phyloP scores from a whole-genome alignment of 2,329 filamentous ascomycete species.

The Exophiala viscosa region DNA sequence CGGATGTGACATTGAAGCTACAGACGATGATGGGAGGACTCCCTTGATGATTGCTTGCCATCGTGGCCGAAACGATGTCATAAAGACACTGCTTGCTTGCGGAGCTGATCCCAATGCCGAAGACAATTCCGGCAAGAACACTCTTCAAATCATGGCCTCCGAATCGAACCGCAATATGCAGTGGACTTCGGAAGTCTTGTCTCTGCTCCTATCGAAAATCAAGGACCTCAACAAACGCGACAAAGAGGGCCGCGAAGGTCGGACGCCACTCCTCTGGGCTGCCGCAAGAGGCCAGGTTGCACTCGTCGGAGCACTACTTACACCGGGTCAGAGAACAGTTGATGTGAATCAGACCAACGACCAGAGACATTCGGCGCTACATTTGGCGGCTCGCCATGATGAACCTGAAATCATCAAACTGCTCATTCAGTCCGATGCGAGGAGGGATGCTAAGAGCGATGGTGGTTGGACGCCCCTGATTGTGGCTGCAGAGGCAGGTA shows the following conservation, averaged over 20 bases:
- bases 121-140: conserved; percentile 18
- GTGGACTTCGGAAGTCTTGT: conserved; percentile 46
- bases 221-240: conserved; percentile 44
- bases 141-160: conserved; percentile 42
- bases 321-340: conserved; percentile 29
- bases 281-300: conserved; percentile 54
- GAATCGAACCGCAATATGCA: conserved; percentile 41
- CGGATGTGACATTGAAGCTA: conserved; percentile 39
- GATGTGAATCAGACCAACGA: conserved; percentile 43
- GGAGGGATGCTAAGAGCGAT: conserved; percentile 35
- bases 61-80: conserved; percentile 12
- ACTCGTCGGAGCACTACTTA: conserved; percentile 48
- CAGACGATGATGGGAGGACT: conserved; percentile 8
- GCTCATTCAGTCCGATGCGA: conserved; percentile 38
- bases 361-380: conserved; percentile 46
- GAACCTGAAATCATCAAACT: conserved; percentile 33
- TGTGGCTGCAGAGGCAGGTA: conserved; percentile 52
- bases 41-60: conserved; percentile 13
- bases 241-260: conserved; percentile 48
- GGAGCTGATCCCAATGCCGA: conserved; percentile 13
- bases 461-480: conserved; percentile 54
- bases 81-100: conserved; percentile 5
- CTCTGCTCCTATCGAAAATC: conserved; percentile 38
- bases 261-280: conserved; percentile 57
- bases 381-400: conserved; percentile 48